These are phyloP conservation scores for Clarireedia sp. DNA, from an alignment of 2,329 filamentous ascomycete genomes.

Conservation along the genomic window DNA sequence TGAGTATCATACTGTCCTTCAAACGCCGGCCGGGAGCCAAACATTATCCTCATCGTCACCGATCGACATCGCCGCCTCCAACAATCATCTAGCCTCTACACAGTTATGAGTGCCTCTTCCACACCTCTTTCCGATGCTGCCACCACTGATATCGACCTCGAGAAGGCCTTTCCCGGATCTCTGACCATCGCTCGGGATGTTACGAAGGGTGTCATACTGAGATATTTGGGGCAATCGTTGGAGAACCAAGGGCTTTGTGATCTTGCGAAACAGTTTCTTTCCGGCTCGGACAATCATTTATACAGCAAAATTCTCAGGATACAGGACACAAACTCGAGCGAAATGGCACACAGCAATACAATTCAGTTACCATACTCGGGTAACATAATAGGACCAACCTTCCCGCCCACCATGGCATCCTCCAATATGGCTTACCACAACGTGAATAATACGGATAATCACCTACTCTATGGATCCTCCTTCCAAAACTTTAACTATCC, in stretches of 20 bases:
- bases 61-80: background rate
- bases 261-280: background rate
- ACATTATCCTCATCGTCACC: background rate
- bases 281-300: background rate
- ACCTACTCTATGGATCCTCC: background rate
- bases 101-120: slow-evolving; percentile 1
- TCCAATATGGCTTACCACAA: background rate
- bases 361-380: slow-evolving; percentile 5
- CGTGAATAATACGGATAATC: slow-evolving; percentile 1
- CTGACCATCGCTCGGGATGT: slow-evolving; percentile 4
- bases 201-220: background rate
- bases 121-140: background rate
- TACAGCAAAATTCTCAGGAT: background rate
- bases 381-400: background rate
- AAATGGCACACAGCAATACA: background rate
- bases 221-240: background rate
- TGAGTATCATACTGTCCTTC: background rate
- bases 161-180: slow-evolving; percentile 6
- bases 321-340: background rate
- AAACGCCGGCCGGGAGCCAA: background rate
- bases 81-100: background rate
- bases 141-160: slow-evolving; percentile 7
- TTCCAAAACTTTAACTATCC: background rate
- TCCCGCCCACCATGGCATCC: background rate
- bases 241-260: background rate